Evolutionary conservation across 164 flowering plant genomes (phyloP), one percentile per base, ranked within the genome.

Genomic region (Dillenia suffruticosa): DNA sequence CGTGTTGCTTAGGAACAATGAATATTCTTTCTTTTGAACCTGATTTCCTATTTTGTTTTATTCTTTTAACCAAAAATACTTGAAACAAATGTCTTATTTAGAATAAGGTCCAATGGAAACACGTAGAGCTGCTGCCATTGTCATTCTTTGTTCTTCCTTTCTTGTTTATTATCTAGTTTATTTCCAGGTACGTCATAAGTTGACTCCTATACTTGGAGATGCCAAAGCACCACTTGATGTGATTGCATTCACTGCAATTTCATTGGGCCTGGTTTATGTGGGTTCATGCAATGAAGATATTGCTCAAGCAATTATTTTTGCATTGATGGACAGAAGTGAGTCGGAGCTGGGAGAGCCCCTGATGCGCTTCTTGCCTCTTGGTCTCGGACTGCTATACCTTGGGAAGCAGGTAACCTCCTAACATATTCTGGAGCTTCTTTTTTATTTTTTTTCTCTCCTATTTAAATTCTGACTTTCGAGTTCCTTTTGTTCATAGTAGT

Each of bases 261-360:
- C 99, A 5, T 72, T 95, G 79, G 98, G 98, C n/a, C 64, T 95
- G 82, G 72, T 95, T 46, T 88, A 72, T 72, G 95, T 92, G 52
- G 96, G 98, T 63, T 95, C 99, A 22, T 95, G 97, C 79, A 86
- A 92, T 70, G 98, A 87, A 66, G 99, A 95, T 44, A 82, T 92
- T 75, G 97, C 98, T 15, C 97, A 95, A 71, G 85, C 94, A 17
- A 95, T 95, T 19, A 88, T 95, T 63, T 84, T 83, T 81, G 84
- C 97, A 13, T 70, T 95, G 58, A 95, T 88, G 98, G 97, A 92
- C 46, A 75, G 95, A 50, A 84, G 84, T 77, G 98, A 95, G 59
- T 58, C 88, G 64, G 99, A 90, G 67, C 68, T 90, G 65, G 88
- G 81, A 47, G 98, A 95, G 68, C 83, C 98, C 11, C 90, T 92